Conservation (phyloP, 305 asterid genomes). For the Stenogyne calaminthoides region DNA sequence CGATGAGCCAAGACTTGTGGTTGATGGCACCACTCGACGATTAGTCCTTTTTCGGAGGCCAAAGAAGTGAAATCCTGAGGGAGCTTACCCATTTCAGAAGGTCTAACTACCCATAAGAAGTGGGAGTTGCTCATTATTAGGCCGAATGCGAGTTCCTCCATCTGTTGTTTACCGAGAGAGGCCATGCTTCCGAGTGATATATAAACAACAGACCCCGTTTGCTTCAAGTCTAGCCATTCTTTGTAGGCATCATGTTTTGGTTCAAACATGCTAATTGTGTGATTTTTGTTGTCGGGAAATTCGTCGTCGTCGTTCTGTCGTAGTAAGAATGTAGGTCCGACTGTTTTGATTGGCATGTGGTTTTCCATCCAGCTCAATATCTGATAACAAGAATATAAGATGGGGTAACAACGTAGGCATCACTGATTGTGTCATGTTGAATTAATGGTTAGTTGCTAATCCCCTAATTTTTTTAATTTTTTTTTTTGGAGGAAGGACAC, state of each 20-base stretch:
- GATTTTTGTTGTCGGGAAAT: slow-evolving; percentile 25
- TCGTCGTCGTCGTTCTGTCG: slow-evolving; percentile 24
- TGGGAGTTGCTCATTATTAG: not conserved
- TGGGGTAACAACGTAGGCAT: not conserved
- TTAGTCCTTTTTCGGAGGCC: slow-evolving; percentile 41
- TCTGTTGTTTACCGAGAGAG: not conserved
- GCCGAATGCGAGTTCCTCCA: not conserved
- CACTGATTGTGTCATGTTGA: not conserved
- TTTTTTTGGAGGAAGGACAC: too few species aligned
- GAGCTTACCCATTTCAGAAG: not conserved
- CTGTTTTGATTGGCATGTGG: slow-evolving; percentile 35
- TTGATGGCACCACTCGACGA: slow-evolving; percentile 59
- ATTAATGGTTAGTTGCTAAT: too few species aligned
- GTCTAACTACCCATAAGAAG: not conserved
- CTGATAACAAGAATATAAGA: not conserved
- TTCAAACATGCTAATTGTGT: slow-evolving; percentile 34
- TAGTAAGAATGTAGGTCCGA: slow-evolving; percentile 45
- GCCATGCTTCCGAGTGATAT: not conserved
- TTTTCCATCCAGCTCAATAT: slow-evolving; percentile 39
- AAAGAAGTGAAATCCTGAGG: slow-evolving; percentile 20
- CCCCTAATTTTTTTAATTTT: too few species aligned
- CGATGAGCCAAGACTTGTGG: slow-evolving; percentile 48
- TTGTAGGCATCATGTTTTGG: not conserved
- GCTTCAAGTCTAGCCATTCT: not conserved
- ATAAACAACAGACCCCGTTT: not conserved